These are phyloP conservation scores for Alloteropsis angusta DNA, from an alignment of 202 grass and related monocot genomes.

Conservation along the genomic window DNA sequence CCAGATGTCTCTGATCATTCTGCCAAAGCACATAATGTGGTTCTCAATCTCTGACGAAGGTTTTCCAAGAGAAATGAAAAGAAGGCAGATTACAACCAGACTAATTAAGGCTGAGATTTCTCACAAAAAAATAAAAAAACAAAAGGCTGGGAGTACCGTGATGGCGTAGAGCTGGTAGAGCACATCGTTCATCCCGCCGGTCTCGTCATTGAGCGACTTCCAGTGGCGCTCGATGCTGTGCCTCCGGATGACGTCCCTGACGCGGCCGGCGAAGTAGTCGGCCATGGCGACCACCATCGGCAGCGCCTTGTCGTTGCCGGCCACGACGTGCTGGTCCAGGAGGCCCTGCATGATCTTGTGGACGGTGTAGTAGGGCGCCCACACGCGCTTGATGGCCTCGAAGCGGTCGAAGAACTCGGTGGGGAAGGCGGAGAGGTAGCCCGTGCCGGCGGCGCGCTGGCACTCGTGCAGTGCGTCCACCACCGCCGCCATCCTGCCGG, in stretches of 20 bases:
- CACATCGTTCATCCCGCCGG: conserved; percentile 91
- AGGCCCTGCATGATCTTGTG: conserved; percentile 99
- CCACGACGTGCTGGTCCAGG: conserved; percentile 67
- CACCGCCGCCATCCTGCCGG: conserved; percentile 50
- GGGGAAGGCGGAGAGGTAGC: conserved; percentile 96
- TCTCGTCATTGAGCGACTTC: conserved; percentile 90
- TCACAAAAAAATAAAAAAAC: no score
- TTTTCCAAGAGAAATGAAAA: not conserved
- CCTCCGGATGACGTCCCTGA: conserved; percentile 54
- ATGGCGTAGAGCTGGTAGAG: conserved; percentile 84
- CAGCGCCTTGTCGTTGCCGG: conserved; percentile 51
- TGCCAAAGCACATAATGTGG: not conserved
- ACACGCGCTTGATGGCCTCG: conserved; percentile 68
- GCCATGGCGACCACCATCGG: conserved; percentile 72
- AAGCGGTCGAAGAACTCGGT: conserved; percentile 90
- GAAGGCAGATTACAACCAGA: not conserved
- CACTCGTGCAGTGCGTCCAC: conserved; percentile 55
- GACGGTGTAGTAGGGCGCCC: conserved; percentile 94
- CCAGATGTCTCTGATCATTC: conserved; percentile 66
- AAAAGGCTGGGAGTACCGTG: conserved; percentile 34
- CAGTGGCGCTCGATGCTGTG: conserved; percentile 85
- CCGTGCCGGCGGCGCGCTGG: conserved; percentile 54
- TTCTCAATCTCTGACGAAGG: not conserved
- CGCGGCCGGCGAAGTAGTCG: conserved; percentile 67
- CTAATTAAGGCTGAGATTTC: not conserved